Conservation (phyloP, 164 flowering plant species). For the Brasenia schreberi region DNA sequence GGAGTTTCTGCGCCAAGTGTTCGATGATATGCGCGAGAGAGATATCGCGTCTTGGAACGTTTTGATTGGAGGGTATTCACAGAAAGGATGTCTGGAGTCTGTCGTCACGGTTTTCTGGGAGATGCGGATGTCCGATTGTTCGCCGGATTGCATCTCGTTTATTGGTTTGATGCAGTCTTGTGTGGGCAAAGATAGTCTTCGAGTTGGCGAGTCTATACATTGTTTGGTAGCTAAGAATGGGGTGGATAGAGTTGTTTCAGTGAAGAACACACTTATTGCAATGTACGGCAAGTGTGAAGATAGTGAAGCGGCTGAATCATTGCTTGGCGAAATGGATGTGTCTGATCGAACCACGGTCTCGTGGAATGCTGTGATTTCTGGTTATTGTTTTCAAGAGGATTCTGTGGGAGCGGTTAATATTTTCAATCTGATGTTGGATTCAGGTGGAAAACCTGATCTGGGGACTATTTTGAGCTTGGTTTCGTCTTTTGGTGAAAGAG, state of each 20-base stretch:
- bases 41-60: slow-evolving; percentile 56
- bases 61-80: slow-evolving; percentile 38
- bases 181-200: slow-evolving; percentile 11
- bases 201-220: slow-evolving; percentile 22
- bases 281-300: slow-evolving; percentile 44
- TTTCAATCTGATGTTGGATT: slow-evolving; percentile 23
- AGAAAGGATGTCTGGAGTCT: slow-evolving; percentile 16
- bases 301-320: slow-evolving; percentile 21
- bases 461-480: slow-evolving; percentile 39
- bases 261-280: slow-evolving; percentile 48
- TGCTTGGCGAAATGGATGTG: slow-evolving; percentile 26
- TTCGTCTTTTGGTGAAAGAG: slow-evolving; percentile 23
- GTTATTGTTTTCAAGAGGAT: slow-evolving; percentile 16
- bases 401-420: slow-evolving; percentile 13
- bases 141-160: slow-evolving; percentile 34
- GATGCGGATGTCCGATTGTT: slow-evolving; percentile 28
- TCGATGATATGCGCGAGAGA: slow-evolving; percentile 37
- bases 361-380: slow-evolving; percentile 55
- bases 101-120: slow-evolving; percentile 17
- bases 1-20: slow-evolving; percentile 22
- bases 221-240: slow-evolving; percentile 31
- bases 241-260: slow-evolving; percentile 23
- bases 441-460: slow-evolving; percentile 31
- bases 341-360: slow-evolving; percentile 30
- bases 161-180: slow-evolving; percentile 29